Base-by-base conservation (phyloP, 495 filamentous ascomycete species). In the Talaromyces thailandensis region DNA sequence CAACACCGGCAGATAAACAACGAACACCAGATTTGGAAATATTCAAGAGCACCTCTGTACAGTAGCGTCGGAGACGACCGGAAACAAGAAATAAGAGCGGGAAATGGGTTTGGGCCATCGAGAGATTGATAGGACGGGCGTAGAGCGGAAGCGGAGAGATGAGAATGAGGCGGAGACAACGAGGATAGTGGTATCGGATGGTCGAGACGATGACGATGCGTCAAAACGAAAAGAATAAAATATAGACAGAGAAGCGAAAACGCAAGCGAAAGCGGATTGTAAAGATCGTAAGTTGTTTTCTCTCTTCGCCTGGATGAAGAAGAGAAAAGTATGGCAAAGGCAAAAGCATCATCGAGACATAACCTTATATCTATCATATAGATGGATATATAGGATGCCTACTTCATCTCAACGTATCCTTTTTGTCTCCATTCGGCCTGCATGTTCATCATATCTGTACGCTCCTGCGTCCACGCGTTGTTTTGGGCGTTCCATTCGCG, bases 371-470 rank as follows among this genome's bases (percentile, higher is more conserved):
- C n/a, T n/a, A n/a, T n/a, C n/a, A 25, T 18, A 4, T 50, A 50
- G n/a, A 50, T 18, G n/a, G 18, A n/a, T 24, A 25, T 51, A 51
- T 31, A 35, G 55, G 8, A 31, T 31, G 28, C 37, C 57, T 61
- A 61, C 59, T 61, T 61, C 59, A 61, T 52, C 43, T 61, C 59
- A 14, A 61, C 66, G 58, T 78, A 78, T 66, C 76, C 74, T 21
- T 66, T 67, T 64, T 72, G 50, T 37, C 65, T 71, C 72, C 73
- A 77, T 64, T 78, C 69, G 14, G 70, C 64, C 65, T 81, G 76
- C 68, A 73, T 86, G 56, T 81, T 79, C 67, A 85, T 76, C 62
- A 88, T 76, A 72, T 90, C 88, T n/a, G 79, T 73, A 6, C 83
- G 84, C 64, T 90, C 85, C 53, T 77, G 77, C 67, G 83, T 74